These are phyloP conservation scores for Anthostomella pinea DNA, from an alignment of 2,329 filamentous ascomycete species.

Conservation along the genomic window DNA sequence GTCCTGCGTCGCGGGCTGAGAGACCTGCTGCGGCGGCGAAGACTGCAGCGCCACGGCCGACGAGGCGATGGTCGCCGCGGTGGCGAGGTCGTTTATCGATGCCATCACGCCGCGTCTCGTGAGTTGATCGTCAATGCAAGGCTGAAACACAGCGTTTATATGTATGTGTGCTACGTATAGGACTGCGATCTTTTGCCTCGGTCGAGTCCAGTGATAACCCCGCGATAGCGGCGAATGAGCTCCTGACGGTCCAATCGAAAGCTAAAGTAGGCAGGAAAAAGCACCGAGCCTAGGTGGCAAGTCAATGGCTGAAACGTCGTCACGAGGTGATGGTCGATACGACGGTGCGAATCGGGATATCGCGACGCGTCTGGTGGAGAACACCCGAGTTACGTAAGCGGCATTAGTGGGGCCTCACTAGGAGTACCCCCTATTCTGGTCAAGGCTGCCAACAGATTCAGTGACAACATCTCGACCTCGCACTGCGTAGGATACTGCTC, in stretches of 20 bases:
- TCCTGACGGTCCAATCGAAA: not conserved
- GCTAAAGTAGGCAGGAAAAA: not conserved
- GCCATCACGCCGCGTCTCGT: conserved; percentile 32
- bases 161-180: no score
- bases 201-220: no score
- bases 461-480: no score
- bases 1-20: conserved; percentile 6
- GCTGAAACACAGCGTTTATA: no score
- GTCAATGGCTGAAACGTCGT: conserved; percentile 1
- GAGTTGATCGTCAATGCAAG: not conserved
- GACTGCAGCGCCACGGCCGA: conserved; percentile 31
- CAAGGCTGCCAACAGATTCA: no score
- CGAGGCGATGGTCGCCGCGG: conserved; percentile 44
- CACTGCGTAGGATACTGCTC: no score
- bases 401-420: conserved; percentile 4
- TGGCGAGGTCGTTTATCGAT: conserved; percentile 50
- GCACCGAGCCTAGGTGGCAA: no score
- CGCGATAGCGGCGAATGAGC: no score
- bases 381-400: conserved; percentile 9
- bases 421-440: no score
- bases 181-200: no score
- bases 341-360: conserved; percentile 3
- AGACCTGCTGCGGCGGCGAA: conserved; percentile 15
- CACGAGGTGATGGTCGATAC: conserved; percentile 3
- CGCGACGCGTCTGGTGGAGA: conserved; percentile 10